Percentiles rank a stretch among this genome's conserved stretches.
These are phyloP conservation scores for Vickermania ingenoplastis DNA, from an alignment of 208 protist species.

Conservation along the genomic window DNA sequence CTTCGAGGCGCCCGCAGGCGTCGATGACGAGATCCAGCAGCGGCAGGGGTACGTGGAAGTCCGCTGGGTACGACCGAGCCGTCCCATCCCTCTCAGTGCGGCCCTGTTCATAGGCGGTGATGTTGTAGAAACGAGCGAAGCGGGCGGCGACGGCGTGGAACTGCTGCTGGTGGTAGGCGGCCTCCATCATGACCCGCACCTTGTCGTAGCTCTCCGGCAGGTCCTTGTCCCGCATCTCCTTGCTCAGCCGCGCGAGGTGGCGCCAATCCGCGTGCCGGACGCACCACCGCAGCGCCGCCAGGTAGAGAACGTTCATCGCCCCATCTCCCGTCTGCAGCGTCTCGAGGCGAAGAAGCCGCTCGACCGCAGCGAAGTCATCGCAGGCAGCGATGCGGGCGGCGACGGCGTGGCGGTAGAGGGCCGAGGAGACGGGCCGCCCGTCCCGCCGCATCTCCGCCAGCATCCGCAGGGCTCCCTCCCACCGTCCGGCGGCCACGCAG, in stretches of 20 bases:
- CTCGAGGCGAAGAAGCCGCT: slow-evolving; percentile 24
- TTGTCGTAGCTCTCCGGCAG: slow-evolving; percentile 61
- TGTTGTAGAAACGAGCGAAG: slow-evolving; percentile 55
- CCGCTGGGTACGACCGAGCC: slow-evolving; percentile 38
- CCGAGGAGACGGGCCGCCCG: slow-evolving; percentile 32
- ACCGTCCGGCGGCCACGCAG: slow-evolving; percentile 41
- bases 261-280: slow-evolving; percentile 48
- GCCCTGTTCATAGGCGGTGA: slow-evolving; percentile 37
- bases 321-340: slow-evolving; percentile 16
- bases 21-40: slow-evolving; percentile 61
- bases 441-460: slow-evolving; percentile 41
- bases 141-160: slow-evolving; percentile 50
- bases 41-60: slow-evolving; percentile 38
- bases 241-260: slow-evolving; percentile 36
- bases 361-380: slow-evolving; percentile 17
- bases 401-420: slow-evolving; percentile 33
- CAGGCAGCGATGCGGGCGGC: slow-evolving; percentile 30
- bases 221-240: slow-evolving; percentile 47
- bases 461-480: slow-evolving; percentile 38
- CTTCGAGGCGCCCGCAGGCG: slow-evolving; percentile 33
- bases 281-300: slow-evolving; percentile 47
- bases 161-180: slow-evolving; percentile 34
- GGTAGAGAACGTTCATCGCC: slow-evolving; percentile 24
- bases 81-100: slow-evolving; percentile 29
- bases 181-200: slow-evolving; percentile 58